A percentile compares a stretch with the other conserved stretches of the same genome.
Conservation (phyloP, 768 basidiomycete genomes). For the Calocera cornea region DNA sequence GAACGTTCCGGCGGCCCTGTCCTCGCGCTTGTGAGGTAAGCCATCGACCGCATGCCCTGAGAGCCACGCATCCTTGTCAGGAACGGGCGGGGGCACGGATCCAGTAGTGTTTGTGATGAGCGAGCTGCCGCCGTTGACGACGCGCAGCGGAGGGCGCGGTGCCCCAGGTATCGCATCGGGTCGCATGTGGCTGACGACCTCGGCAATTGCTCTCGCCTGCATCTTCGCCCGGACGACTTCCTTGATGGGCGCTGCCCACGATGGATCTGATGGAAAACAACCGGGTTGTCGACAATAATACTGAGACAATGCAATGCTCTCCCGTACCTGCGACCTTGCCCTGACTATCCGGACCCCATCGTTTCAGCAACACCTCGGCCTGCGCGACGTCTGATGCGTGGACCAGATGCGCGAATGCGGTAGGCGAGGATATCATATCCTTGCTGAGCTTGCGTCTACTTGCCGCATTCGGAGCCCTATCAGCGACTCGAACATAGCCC, state of each 20-base stretch:
- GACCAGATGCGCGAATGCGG: conserved; percentile 76
- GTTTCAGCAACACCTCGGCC: conserved; percentile 67
- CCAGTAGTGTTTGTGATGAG: conserved; percentile 51
- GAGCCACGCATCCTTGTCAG: neutral
- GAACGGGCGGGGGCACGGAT: neutral
- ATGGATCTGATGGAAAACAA: conserved; percentile 46
- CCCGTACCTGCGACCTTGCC: conserved; percentile 73
- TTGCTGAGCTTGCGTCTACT: conserved; percentile 48
- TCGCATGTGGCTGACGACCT: conserved; percentile 34
- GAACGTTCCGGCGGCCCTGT: neutral
- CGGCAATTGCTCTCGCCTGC: conserved; percentile 51
- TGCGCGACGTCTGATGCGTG: conserved; percentile 87
- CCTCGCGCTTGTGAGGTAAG: neutral
- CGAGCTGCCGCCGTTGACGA: conserved; percentile 63
- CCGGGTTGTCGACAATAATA: conserved; percentile 13
- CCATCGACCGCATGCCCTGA: conserved; percentile 5
- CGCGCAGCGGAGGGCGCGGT: conserved; percentile 44
- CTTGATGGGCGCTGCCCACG: conserved; percentile 83
- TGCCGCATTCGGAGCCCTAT: neutral
- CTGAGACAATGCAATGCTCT: conserved; percentile 15
- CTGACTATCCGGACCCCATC: conserved; percentile 80
- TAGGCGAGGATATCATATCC: conserved; percentile 78
- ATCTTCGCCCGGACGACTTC: conserved; percentile 50
- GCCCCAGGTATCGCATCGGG: conserved; percentile 25
- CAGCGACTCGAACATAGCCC: neutral